Evolutionary conservation across 805 yeast genomes (phyloP), one percentile per base, ranked within the genome.

Genomic region (Cyberlindnera meyerae): DNA sequence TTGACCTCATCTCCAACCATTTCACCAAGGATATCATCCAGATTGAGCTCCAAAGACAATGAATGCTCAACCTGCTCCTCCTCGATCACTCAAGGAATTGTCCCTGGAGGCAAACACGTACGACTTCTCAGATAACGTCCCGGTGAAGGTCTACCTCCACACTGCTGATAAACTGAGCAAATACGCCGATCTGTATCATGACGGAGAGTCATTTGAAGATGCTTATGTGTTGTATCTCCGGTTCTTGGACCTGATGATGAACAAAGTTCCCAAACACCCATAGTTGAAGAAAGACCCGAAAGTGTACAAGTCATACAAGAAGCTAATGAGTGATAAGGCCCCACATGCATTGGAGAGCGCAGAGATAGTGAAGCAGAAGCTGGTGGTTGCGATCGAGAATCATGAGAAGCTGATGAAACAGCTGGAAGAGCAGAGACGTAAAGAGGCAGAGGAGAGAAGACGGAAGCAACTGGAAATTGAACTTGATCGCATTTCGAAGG

Each of bases 151-250:
- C 16, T 79, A 85, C 70, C 49, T 79, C 21, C 69, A 79, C 38
- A 70, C 79, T 32, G 77, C 71, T 35, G 64, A 58, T 30, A 69
- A 68, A 13, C 61, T 70, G 48, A 59, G 60, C 44, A 66, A 61
- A 54, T 21, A 70, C 61, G 73, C 78, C 0, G 60, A 62, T 21
- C 55, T 69, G 15, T 75, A 68, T 53, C 63, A 62, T 14, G 53
- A 57, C 15, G 73, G 67, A 29, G 61, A 64, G 12, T 62, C 70
- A 20, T 51, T 60, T 28, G 69, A 66, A 28, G 73, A 71, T 40
- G 75, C 85, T 0, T 81, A 71, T 48, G 56, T 76, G 21, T 58
- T 77, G 37, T 78, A 77, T 49, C 59, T 72, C 30, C 58, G 88
- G 38, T 79, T 75, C 46, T 69, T 79, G 16, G 84, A 81, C 41